phyloP scores from a whole-genome alignment of 2,329 filamentous ascomycete genomes.

The Diaporthe citrichinensis region DNA sequence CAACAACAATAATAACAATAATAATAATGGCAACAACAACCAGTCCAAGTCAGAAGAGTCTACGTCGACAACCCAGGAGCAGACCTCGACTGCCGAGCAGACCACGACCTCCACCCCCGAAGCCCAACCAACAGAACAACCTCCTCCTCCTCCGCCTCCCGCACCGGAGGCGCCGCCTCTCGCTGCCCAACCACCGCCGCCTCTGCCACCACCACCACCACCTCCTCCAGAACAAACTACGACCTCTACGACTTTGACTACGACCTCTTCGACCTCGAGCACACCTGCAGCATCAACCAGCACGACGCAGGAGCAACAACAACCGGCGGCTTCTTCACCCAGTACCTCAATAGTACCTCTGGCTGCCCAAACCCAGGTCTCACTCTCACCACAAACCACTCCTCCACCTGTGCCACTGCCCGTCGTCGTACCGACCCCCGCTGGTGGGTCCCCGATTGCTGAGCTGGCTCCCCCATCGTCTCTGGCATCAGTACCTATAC shows the following conservation, averaged over 20 bases:
- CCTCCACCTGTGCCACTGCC: slow-evolving; percentile 27
- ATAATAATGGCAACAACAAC: slow-evolving; percentile 28
- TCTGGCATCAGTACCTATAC: background rate
- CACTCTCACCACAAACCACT: slow-evolving; percentile 10
- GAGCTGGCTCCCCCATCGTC: slow-evolving; percentile 6
- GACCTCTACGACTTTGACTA: slow-evolving; percentile 2
- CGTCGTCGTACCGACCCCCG: slow-evolving; percentile 1
- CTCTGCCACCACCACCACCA: background rate
- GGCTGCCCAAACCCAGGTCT: background rate
- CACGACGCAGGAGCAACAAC: slow-evolving; percentile 8
- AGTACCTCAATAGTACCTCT: background rate
- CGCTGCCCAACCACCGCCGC: background rate
- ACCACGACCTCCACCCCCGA: background rate
- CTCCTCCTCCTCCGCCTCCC: background rate
- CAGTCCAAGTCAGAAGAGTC: slow-evolving; percentile 21
- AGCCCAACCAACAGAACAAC: background rate
- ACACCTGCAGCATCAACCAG: slow-evolving; percentile 1
- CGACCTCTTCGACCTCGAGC: slow-evolving; percentile 9
- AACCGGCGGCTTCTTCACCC: background rate
- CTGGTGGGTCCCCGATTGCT: background rate
- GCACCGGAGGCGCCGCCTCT: background rate
- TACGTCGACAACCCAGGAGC: background rate
- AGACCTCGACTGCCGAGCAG: slow-evolving; percentile 8
- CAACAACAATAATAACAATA: slow-evolving; percentile 12
- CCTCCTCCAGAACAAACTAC: slow-evolving; percentile 1